A percentile compares a stretch with the other conserved stretches of the same genome.
Conservation (phyloP, 768 basidiomycete genomes). For the Phaffia tasmanica region DNA sequence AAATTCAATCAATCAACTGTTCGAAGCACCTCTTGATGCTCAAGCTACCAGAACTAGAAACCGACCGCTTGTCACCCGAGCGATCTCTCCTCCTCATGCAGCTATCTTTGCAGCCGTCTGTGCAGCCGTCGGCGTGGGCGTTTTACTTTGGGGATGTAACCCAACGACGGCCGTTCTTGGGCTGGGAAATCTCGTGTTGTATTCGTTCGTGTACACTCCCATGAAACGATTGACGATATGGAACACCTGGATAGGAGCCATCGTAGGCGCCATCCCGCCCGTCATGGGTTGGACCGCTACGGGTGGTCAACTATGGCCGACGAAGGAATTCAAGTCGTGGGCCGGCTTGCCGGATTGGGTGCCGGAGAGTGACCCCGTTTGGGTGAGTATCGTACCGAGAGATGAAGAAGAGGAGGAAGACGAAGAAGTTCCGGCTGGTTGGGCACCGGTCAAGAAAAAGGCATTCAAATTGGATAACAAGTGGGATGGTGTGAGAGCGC, state of each 20-base stretch:
- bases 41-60: slow-evolving; percentile 87
- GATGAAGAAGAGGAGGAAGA: slow-evolving; percentile 13
- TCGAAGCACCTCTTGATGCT: slow-evolving; percentile 90
- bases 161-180: slow-evolving; percentile 77
- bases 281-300: slow-evolving; percentile 98
- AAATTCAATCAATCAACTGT: slow-evolving; percentile 86
- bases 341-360: slow-evolving; percentile 45
- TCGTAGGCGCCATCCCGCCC: slow-evolving; percentile 87
- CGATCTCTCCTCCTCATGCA: slow-evolving; percentile 77
- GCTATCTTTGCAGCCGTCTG: slow-evolving; percentile 63
- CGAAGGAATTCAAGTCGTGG: slow-evolving; percentile 49
- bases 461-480: neutral
- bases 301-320: slow-evolving; percentile 63
- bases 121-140: slow-evolving; percentile 62
- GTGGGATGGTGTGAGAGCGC: too few species aligned
- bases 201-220: slow-evolving; percentile 85
- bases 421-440: slow-evolving; percentile 20
- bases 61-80: slow-evolving; percentile 71
- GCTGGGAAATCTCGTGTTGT: slow-evolving; percentile 69
- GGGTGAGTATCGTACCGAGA: slow-evolving; percentile 6
- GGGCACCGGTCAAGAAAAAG: slow-evolving; percentile 4
- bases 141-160: slow-evolving; percentile 73
- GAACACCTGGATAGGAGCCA: slow-evolving; percentile 90
- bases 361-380: slow-evolving; percentile 6
- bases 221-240: slow-evolving; percentile 67